Conservation (phyloP, 148 eudicot species). For the Diospyros kaki region DNA sequence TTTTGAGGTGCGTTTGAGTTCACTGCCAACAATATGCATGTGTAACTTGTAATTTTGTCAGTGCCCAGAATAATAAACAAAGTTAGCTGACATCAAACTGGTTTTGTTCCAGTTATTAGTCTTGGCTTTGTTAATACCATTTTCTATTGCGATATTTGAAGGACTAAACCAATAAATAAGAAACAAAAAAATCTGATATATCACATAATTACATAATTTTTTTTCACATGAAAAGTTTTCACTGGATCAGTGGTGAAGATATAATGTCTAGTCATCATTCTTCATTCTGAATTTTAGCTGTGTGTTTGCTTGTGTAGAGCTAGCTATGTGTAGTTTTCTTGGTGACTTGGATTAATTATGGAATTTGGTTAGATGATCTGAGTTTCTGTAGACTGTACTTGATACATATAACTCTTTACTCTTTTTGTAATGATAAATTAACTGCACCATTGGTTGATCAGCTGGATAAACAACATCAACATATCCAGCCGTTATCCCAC, state of each 20-base stretch:
- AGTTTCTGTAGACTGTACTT: no score
- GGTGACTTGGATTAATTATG: background rate
- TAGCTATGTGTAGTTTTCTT: background rate
- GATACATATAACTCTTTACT: no score
- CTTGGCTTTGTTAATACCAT: background rate
- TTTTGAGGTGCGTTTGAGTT: constrained; percentile 64
- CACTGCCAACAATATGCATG: background rate
- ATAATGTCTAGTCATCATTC: background rate
- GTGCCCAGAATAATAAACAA: background rate
- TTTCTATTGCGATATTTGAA: background rate
- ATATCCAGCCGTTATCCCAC: no score
- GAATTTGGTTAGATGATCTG: no score
- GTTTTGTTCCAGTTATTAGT: background rate
- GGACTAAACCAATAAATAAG: background rate
- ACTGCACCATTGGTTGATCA: no score
- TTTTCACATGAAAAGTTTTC: background rate
- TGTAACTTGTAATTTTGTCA: background rate
- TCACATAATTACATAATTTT: background rate
- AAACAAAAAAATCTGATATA: background rate
- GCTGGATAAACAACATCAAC: no score
- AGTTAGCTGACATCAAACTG: background rate
- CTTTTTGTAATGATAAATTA: no score
- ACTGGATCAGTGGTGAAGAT: background rate
- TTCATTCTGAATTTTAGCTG: background rate
- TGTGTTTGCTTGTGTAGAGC: background rate